phyloP scores from a whole-genome alignment of 352 stramenopile species.

The Globisporangium nodosum region DNA sequence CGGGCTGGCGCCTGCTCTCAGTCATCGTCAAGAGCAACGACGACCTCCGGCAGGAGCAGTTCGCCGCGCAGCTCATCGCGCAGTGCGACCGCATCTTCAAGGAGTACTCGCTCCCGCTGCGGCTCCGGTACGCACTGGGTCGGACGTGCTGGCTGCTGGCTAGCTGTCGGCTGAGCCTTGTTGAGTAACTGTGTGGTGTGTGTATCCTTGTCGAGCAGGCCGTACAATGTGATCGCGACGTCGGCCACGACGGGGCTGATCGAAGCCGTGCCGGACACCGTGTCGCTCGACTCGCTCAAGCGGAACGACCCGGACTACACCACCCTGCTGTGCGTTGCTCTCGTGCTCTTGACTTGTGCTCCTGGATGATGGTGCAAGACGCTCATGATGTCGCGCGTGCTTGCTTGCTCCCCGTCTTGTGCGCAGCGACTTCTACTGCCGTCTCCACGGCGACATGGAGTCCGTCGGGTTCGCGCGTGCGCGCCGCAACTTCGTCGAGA shows the following conservation, averaged over 20 bases:
- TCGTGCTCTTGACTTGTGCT: constrained; percentile 10
- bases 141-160: not conserved
- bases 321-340: constrained; percentile 81
- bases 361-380: not conserved
- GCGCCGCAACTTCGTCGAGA: constrained; percentile 87
- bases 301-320: constrained; percentile 81
- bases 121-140: constrained; percentile 63
- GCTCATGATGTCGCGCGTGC: constrained; percentile 4
- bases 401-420: constrained; percentile 18
- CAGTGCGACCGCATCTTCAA: constrained; percentile 95
- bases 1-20: constrained; percentile 64
- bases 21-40: constrained; percentile 99
- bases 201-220: constrained; percentile 24
- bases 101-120: constrained; percentile 90
- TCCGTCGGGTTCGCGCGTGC: constrained; percentile 71
- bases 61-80: constrained; percentile 96
- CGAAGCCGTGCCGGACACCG: constrained; percentile 94
- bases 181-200: constrained; percentile 8
- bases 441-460: constrained; percentile 86
- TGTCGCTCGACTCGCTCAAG: constrained; percentile 97
- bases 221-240: constrained; percentile 97
- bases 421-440: constrained; percentile 86
- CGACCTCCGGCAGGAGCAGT: constrained; percentile 97
- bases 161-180: constrained; percentile 14
- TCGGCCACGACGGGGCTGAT: constrained; percentile 93